Evolutionary conservation across 306 rosid species (phyloP).

Genomic region (Castanea crenata): DNA sequence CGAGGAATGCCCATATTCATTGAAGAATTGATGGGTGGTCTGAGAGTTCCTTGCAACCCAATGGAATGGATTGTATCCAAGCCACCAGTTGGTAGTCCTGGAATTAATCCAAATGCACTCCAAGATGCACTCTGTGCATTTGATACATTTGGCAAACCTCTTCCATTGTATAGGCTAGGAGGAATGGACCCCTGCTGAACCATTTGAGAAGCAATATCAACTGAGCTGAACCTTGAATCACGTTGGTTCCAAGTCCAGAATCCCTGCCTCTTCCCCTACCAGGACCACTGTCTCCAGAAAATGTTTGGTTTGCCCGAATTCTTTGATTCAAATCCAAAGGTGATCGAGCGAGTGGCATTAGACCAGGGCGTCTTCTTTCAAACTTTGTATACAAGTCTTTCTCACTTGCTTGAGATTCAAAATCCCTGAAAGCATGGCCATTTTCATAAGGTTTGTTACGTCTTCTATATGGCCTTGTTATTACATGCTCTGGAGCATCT

Average conservation of each 20-base stretch:
- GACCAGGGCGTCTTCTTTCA: constrained; percentile 75
- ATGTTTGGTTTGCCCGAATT: constrained; percentile 55
- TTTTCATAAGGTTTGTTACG: constrained; percentile 67
- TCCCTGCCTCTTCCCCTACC: constrained; percentile 97
- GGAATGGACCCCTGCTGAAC: constrained; percentile 80
- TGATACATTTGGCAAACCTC: constrained; percentile 81
- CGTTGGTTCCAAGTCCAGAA: constrained; percentile 79
- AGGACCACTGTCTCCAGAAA: constrained; percentile 54
- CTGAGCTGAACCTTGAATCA: constrained; percentile 74
- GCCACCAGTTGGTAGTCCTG: constrained; percentile 80
- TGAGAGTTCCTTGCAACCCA: constrained; percentile 81
- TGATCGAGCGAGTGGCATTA: constrained; percentile 47
- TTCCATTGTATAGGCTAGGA: constrained; percentile 66
- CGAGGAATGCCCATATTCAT: constrained; percentile 74
- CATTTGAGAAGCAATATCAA: constrained; percentile 82
- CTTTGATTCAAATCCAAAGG: constrained; percentile 73
- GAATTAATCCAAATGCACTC: constrained; percentile 82
- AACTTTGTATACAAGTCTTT: constrained; percentile 59
- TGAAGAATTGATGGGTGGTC: constrained; percentile 81
- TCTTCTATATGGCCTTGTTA: constrained; percentile 72
- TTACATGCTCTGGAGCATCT: constrained; percentile 67
- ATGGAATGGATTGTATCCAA: constrained; percentile 82
- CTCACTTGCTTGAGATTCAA: constrained; percentile 68
- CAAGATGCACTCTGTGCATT: constrained; percentile 78
- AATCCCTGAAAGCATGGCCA: constrained; percentile 69